phyloP scores from a whole-genome alignment of 306 rosid genomes.

The Abrus pulchellus region DNA sequence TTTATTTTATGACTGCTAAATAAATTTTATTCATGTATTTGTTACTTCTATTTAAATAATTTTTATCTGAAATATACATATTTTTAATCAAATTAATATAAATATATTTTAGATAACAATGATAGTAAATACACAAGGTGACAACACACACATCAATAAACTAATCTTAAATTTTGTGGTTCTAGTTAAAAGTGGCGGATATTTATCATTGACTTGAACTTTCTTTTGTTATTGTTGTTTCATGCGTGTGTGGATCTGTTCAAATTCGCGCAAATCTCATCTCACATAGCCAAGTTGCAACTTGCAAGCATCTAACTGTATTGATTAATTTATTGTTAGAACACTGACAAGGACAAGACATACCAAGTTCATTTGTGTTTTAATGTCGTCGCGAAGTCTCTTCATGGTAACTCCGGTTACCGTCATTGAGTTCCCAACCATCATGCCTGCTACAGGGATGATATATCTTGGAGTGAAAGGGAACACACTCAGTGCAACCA shows the following conservation, averaged over 20 bases:
- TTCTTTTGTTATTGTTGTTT: neutral
- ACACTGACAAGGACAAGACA: neutral
- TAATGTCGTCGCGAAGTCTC: conserved; percentile 85
- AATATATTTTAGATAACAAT: too few relatives aligned
- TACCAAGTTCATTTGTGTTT: conserved; percentile 79
- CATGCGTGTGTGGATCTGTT: conserved; percentile 9
- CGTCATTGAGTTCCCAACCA: conserved; percentile 97
- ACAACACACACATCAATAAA: too few relatives aligned
- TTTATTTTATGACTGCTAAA: neutral
- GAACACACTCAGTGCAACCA: conserved; percentile 72
- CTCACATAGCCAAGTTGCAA: neutral
- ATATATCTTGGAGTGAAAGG: conserved; percentile 96
- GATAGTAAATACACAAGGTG: too few relatives aligned
- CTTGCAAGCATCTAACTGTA: neutral
- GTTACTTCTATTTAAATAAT: too few relatives aligned
- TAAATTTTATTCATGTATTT: too few relatives aligned
- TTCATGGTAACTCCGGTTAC: conserved; percentile 98
- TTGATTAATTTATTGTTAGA: neutral
- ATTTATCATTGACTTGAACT: conserved; percentile 2
- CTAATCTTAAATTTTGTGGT: neutral
- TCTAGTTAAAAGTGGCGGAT: neutral
- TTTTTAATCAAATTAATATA: too few relatives aligned
- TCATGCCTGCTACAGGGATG: conserved; percentile 94
- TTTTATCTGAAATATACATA: too few relatives aligned
- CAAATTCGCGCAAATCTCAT: conserved; percentile 7